Conservation (phyloP, 345 rosid genomes). For the Dimocarpus longan region DNA sequence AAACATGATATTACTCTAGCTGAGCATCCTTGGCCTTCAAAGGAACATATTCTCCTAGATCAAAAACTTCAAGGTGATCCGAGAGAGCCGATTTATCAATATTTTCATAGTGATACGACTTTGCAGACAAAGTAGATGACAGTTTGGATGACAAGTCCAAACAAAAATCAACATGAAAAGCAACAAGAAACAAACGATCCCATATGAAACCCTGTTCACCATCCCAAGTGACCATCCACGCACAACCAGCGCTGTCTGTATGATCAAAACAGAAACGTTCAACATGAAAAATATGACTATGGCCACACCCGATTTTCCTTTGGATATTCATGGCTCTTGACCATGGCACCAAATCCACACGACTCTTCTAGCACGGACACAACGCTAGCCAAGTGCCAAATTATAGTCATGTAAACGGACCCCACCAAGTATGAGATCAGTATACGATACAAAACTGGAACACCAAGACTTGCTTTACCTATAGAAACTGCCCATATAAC, state of each 20-base stretch:
- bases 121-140: constrained; percentile 65
- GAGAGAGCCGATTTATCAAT: constrained; percentile 52
- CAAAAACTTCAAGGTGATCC: constrained; percentile 55
- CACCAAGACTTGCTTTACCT: not conserved
- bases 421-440: constrained; percentile 28
- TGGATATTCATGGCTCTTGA: constrained; percentile 38
- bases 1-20: constrained; percentile 32
- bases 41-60: constrained; percentile 50
- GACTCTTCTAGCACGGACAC: constrained; percentile 58
- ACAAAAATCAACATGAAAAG: constrained; percentile 34
- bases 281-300: constrained; percentile 24
- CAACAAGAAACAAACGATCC: constrained; percentile 36
- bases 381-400: constrained; percentile 56
- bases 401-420: constrained; percentile 33
- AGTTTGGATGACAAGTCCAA: constrained; percentile 44
- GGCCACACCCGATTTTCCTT: constrained; percentile 42
- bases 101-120: constrained; percentile 57
- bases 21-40: constrained; percentile 52
- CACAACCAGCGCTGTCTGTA: constrained; percentile 27
- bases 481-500: not conserved
- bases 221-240: constrained; percentile 24
- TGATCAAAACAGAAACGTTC: not conserved
- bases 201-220: constrained; percentile 28
- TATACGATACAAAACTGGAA: not conserved
- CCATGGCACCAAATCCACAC: constrained; percentile 38